Evolutionary conservation across 257 asterid species (phyloP).

Genomic region (Solanum boliviense): DNA sequence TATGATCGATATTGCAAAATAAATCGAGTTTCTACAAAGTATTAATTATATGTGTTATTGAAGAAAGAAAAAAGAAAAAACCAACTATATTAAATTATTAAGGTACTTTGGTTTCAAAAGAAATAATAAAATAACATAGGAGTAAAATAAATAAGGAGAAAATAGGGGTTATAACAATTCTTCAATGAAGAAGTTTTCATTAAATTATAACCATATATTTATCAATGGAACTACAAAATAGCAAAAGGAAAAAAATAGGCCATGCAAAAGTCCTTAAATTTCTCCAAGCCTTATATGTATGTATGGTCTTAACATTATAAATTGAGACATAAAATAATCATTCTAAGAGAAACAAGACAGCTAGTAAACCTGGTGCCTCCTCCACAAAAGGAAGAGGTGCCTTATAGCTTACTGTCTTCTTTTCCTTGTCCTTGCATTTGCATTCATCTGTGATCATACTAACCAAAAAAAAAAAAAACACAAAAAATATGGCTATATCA

Average conservation of each 20-base stretch:
- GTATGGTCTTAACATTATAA: background rate
- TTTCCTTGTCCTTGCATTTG: background rate
- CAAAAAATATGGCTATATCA: background rate
- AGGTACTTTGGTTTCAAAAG: background rate
- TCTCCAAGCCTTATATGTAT: background rate
- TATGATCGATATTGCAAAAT: background rate
- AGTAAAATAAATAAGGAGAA: background rate
- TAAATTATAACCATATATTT: background rate
- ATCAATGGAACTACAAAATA: background rate
- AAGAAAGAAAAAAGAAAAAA: background rate
- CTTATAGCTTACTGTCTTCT: background rate
- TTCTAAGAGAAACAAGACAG: background rate
- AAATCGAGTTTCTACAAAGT: background rate
- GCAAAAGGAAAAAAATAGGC: background rate
- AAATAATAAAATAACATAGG: background rate
- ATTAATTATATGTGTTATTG: background rate
- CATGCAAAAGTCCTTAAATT: background rate
- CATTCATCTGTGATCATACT: background rate
- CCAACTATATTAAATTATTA: background rate
- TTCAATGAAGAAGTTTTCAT: background rate
- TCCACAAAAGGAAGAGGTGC: conserved; percentile 2
- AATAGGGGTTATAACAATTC: background rate
- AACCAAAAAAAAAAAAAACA: background rate
- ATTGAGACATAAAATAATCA: background rate
- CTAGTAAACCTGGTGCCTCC: background rate